Percentiles rank a stretch among this genome's conserved stretches.
phyloP scores from a whole-genome alignment of 352 stramenopile species.

The Phytophthora pinifolia region DNA sequence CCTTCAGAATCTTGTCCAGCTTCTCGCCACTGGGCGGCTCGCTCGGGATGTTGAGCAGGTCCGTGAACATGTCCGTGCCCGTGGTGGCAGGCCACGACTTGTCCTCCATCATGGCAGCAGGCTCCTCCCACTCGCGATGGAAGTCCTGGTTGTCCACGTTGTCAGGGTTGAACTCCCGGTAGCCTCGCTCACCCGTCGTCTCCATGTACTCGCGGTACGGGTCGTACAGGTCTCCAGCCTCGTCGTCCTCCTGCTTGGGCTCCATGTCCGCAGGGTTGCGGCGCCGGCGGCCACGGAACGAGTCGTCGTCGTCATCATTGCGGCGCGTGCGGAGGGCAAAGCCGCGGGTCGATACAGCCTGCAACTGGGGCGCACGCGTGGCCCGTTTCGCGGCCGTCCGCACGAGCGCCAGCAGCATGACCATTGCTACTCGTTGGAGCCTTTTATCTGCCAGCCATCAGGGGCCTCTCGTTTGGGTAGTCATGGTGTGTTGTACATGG shows the following conservation, averaged over 20 bases:
- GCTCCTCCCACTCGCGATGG: slow-evolving; percentile 72
- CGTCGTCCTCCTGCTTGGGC: slow-evolving; percentile 6
- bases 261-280: slow-evolving; percentile 26
- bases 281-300: slow-evolving; percentile 25
- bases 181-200: slow-evolving; percentile 60
- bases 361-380: slow-evolving; percentile 16
- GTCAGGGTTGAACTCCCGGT: slow-evolving; percentile 82
- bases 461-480: slow-evolving; percentile 20
- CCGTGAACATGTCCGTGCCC: slow-evolving; percentile 74
- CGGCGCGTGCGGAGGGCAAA: slow-evolving; percentile 24
- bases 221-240: slow-evolving; percentile 65
- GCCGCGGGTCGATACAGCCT: slow-evolving; percentile 6
- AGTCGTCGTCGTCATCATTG: slow-evolving; percentile 28
- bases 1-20: slow-evolving; percentile 63
- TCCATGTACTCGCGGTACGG: slow-evolving; percentile 86
- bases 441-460: slow-evolving; percentile 28
- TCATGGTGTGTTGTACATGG: slow-evolving; percentile 3
- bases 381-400: slow-evolving; percentile 43
- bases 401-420: slow-evolving; percentile 40
- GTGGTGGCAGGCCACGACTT: slow-evolving; percentile 86
- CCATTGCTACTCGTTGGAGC: slow-evolving; percentile 23
- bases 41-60: slow-evolving; percentile 79
- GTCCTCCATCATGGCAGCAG: slow-evolving; percentile 84
- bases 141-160: slow-evolving; percentile 49
- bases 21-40: slow-evolving; percentile 59